A percentile compares a stretch with the other conserved stretches of the same genome.
phyloP scores from a whole-genome alignment of 495 filamentous ascomycete species.

The Aspergillus diversus region DNA sequence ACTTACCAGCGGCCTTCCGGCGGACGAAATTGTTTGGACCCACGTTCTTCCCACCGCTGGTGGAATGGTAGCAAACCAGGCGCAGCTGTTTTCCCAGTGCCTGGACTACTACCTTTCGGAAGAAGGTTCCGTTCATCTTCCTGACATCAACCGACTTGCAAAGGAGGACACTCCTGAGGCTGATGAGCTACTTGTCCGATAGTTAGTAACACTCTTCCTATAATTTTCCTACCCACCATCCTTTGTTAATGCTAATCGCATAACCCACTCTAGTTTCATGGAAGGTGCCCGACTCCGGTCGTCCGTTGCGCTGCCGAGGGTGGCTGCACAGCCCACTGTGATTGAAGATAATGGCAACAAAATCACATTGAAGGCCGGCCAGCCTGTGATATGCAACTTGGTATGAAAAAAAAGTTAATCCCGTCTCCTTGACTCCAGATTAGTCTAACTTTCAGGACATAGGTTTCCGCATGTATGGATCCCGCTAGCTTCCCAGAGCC shows the following conservation, averaged over 20 bases:
- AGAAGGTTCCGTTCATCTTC: constrained; percentile 54
- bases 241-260: constrained; percentile 22
- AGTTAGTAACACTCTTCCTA: constrained; percentile 33
- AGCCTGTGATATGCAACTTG: constrained; percentile 54
- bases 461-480: constrained; percentile 59
- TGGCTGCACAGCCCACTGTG: constrained; percentile 41
- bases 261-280: constrained; percentile 45
- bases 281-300: constrained; percentile 63
- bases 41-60: constrained; percentile 66
- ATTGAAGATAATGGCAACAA: constrained; percentile 47
- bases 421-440: too few species aligned
- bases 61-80: constrained; percentile 69
- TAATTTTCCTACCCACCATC: neutral
- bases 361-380: constrained; percentile 49
- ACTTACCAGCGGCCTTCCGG: constrained; percentile 58
- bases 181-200: constrained; percentile 49
- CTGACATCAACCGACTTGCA: constrained; percentile 59
- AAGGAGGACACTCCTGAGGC: constrained; percentile 48
- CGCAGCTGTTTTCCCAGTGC: constrained; percentile 71
- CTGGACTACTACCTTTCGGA: constrained; percentile 76
- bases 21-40: constrained; percentile 70
- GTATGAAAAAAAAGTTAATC: constrained; percentile 28
- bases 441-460: constrained; percentile 2
- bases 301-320: constrained; percentile 57
- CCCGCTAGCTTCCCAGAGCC: constrained; percentile 66